These are phyloP conservation scores for Mucor sp. DNA, from an alignment of 371 early-diverging fungal genomes.

Conservation along the genomic window DNA sequence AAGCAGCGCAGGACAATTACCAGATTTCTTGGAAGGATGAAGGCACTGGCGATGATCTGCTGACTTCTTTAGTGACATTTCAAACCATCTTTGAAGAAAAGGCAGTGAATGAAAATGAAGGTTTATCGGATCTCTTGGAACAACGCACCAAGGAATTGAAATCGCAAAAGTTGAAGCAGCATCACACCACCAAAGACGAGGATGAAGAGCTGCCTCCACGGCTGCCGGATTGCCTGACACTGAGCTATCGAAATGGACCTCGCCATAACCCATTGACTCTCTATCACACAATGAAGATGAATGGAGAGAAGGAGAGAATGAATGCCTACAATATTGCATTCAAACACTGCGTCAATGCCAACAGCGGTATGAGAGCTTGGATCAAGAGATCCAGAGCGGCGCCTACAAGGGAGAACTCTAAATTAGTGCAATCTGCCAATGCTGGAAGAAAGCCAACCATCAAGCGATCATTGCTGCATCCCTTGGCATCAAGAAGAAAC, in stretches of 20 bases:
- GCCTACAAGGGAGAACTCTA: conserved; percentile 17
- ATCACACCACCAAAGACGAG: conserved; percentile 5
- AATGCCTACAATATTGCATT: conserved; percentile 45
- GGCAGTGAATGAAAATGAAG: conserved; percentile 29
- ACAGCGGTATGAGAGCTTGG: conserved; percentile 48
- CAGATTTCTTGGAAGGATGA: conserved; percentile 53
- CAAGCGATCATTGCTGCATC: conserved; percentile 22
- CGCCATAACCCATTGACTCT: conserved; percentile 43
- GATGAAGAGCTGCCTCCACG: conserved; percentile 24
- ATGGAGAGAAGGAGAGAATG: conserved; percentile 26
- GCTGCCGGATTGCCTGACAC: conserved; percentile 32
- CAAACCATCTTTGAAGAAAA: conserved; percentile 44
- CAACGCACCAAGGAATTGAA: conserved; percentile 34
- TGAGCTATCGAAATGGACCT: conserved; percentile 43
- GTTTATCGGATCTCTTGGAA: conserved; percentile 45
- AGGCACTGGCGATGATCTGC: conserved; percentile 40
- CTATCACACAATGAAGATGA: conserved; percentile 55
- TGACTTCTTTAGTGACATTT: conserved; percentile 39
- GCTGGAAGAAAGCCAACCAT: conserved; percentile 3
- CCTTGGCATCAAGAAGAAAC: conserved; percentile 16
- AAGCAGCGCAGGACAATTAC: conserved; percentile 27
- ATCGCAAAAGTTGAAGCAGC: conserved; percentile 13
- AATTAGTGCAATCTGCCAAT: conserved; percentile 5
- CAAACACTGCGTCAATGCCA: conserved; percentile 40
- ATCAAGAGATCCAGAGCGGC: conserved; percentile 25